Base-by-base conservation (phyloP, 306 rosid genomes). In the Rosa lucieae region DNA sequence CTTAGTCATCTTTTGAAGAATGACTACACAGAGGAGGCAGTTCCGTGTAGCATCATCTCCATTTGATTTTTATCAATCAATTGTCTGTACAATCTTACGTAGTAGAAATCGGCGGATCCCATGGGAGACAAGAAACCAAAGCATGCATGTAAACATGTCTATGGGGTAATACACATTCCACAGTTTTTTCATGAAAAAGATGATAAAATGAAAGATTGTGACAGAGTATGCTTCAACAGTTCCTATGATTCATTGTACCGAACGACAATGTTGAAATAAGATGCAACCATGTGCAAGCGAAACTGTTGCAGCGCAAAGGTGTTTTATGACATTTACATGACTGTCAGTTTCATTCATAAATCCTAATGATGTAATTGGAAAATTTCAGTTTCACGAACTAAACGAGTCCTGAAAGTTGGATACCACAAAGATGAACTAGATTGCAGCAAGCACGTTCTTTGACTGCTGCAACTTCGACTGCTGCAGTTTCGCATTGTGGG, bases 401-500 rank as follows among this genome's bases (percentile, higher is more conserved):
- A 55, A 17, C 10, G 37, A 53, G 10, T 14, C n/a, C 18, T 10
- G 49, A 74, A 56, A 40, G 14, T 53, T 10, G 52, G 78, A 56
- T 26, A 56, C 67, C 10, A 74, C 14, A 73, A 58, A 61, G 43
- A 59, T 26, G 56, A 59, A 23, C 18, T 43, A 44, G 71, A 59
- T 58, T 10, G 35, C 15, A 63, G 48, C 72, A 10, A 47, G 6
- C 46, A 52, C 72, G 71, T 73, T 68, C 85, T 85, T 92, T 89
- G 89, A 84, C 78, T 86, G 37, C 87, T 72, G 73, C 82, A 76
- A 81, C 87, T 88, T 89, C 4, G 92, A 86, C 61, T 81, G 90
- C 85, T 86, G 93, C 84, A 93, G 77, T 85, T 90, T 89, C 3
- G 84, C 70, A 42, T 67, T 88, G 82, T 87, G 82, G 0, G 86